These are phyloP conservation scores for Hypomyces perniciosus DNA, from an alignment of 2,329 filamentous ascomycete genomes.

Conservation along the genomic window DNA sequence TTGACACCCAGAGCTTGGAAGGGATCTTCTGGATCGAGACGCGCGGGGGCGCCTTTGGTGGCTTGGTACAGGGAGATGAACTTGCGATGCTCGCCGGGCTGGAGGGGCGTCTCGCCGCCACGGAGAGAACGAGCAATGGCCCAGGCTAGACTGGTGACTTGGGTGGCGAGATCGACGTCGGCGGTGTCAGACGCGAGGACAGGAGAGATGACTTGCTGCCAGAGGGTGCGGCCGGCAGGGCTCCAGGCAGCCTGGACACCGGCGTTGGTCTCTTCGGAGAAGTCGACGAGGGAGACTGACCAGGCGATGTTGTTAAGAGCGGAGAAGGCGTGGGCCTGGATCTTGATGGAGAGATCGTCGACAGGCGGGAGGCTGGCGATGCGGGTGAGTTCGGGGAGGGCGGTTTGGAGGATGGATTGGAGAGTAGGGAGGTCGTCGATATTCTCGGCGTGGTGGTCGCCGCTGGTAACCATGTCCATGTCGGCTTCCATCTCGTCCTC, in stretches of 20 bases:
- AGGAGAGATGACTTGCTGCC: constrained; percentile 49
- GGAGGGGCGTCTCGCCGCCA: constrained; percentile 41
- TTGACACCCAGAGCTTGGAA: constrained; percentile 60
- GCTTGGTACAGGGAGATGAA: constrained; percentile 62
- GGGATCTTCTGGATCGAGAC: constrained; percentile 40
- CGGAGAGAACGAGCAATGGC: constrained; percentile 52
- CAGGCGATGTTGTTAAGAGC: constrained; percentile 63
- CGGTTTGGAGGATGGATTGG: constrained; percentile 32
- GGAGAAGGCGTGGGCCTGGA: constrained; percentile 51
- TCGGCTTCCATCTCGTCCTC: constrained; percentile 55
- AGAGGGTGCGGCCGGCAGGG: constrained; percentile 49
- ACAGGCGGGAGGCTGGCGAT: constrained; percentile 36
- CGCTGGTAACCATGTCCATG: constrained; percentile 58
- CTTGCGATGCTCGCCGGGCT: constrained; percentile 50
- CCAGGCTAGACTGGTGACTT: constrained; percentile 61
- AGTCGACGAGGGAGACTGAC: constrained; percentile 58
- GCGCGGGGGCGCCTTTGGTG: constrained; percentile 34
- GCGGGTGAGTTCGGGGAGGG: constrained; percentile 40
- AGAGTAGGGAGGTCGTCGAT: constrained; percentile 51
- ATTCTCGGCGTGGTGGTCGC: constrained; percentile 34
- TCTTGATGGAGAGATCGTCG: constrained; percentile 35
- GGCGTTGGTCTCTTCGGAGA: constrained; percentile 46
- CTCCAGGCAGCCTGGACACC: constrained; percentile 49
- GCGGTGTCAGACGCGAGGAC: constrained; percentile 56
- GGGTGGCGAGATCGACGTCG: constrained; percentile 55